Evolutionary conservation across 257 asterid species (phyloP), one percentile per base, ranked within the genome.

Genomic region (Solanum piurae): DNA sequence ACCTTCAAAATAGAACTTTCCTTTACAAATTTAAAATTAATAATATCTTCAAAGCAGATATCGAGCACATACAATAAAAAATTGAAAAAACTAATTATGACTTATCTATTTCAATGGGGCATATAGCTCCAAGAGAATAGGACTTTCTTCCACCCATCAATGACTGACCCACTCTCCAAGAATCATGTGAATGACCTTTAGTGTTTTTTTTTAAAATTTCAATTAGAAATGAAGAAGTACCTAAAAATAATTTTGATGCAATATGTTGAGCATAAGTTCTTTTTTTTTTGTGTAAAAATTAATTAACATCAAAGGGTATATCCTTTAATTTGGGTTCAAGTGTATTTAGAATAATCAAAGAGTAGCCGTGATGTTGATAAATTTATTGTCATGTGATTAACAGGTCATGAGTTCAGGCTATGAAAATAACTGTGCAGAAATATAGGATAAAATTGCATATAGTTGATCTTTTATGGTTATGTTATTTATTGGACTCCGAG

Each of bases 51-150:
- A 10, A 23, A 2, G 0, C 0, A n/a, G 0, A n/a, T 64, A 64
- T 5, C 33, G 4, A n/a, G 4, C 27, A 64, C 7, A 2, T 0
- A 0, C 0, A 11, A 64, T n/a, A 0, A 64, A 64, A 25, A 25
- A 64, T 5, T 4, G 0, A 9, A 20, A 42, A 20, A 58, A 20
- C 4, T 13, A 1, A 23, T 60, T 60, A 60, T 23, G 31, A 10
- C 72, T n/a, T 10, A n/a, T 9, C 3, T n/a, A 64, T 64, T 64
- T 73, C 49, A 73, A 20, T 36, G 21, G 20, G 55, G 21, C 33
- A 37, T 6, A 36, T 0, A 37, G 21, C 55, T 74, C 52, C 31
- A 76, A n/a, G 34, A 40, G 83, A 38, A 76, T 76, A 76, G 83
- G 60, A 40, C 83, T 40, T 76, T n/a, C 83, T 76, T 76, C 83